Base-by-base conservation (phyloP, 106 monocot genomes). In the Dendrobium officinale region DNA sequence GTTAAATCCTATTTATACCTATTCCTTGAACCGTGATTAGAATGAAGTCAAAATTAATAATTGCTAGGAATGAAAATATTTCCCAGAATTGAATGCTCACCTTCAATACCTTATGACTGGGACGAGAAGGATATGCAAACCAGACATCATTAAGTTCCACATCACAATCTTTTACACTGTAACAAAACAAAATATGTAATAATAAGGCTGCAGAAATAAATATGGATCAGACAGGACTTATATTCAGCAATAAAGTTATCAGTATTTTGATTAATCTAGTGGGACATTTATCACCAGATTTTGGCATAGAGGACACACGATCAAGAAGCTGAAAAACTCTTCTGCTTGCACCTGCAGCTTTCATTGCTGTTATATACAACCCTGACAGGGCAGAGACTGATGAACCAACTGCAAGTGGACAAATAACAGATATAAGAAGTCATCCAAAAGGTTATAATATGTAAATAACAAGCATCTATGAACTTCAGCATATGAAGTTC, bases 81-180 rank as follows among this genome's bases (percentile, higher is more conserved):
- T 37, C 37, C 51, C 13, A 15, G 2, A 13, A 75, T 75, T 75
- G 43, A 44, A 5, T 19, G 26, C 9, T 79, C 87, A 95, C 99
- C 94, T 99, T 90, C 31, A 99, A 90, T 73, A 99, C 87, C 95
- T 93, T 99, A 82, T 92, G 90, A 82, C 78, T 75, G 54, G 99
- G 95, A 6, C 99, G 99, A 83, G 99, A 99, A 77, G 99, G 99
- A 95, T 99, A 99, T 70, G 95, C 82, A 85, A 99, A 99, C 99
- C 99, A 99, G 66, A 99, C 99, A 91, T 99, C 91, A 82, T 95
- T 88, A n/a, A 95, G 67, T 64, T 90, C 91, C 33, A 99, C 95
- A 78, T 90, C 93, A 70, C 95, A 93, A 74, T 93, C 93, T 79
- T 83, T 55, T 18, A 80, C 88, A 31, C 87, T 90, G 80, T 18